Evolutionary conservation across 129 eudicot species (phyloP), one percentile per base, ranked within the genome.

Genomic region (Pulicaria dysenterica): DNA sequence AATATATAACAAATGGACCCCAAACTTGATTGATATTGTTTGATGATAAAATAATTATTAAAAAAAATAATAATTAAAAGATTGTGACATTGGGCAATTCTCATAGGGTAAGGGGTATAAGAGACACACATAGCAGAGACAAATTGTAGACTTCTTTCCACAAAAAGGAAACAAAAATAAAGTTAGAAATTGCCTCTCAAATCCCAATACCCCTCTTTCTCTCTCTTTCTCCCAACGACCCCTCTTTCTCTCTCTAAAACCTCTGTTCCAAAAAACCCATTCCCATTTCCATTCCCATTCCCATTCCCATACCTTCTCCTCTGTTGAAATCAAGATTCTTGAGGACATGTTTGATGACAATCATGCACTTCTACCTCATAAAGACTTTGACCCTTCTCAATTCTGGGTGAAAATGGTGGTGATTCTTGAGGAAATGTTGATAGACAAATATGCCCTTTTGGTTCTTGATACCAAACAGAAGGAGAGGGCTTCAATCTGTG

Each of bases 161-260:
- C 76, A 60, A 77, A 59, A 69, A 60, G 81, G 71, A 48, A 60
- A 77, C 76, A 69, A 69, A 69, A 77, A 69, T 77, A 77, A 77
- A 77, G 76, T 61, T 47, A 54, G 47, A 44, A 77, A 77, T 77
- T 59, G 56, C 57, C 76, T 77, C 70, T 60, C 81, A 77, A 77
- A 77, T 77, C 81, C 81, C 81, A 77, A 77, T 77, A 69, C 16
- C 42, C 67, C 6, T 3, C 17, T 37, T 4, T 34, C 14, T 61
- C 62, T 44, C 39, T 15, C 63, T 1, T 42, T 24, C 31, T 24
- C 31, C 31, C 31, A 24, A 24, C 31, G 1, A 24, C 31, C 31
- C 31, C 55, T 5, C 39, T 19, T 40, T 49, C 70, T 77, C 76
- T 77, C 76, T 77, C 70, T 57, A n/a, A 24, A 39, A 6, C 13